Percentiles rank a stretch among this genome's conserved stretches.
Conservation (phyloP, 2,329 filamentous ascomycete genomes). For the Pestalotiopsis sp. region DNA sequence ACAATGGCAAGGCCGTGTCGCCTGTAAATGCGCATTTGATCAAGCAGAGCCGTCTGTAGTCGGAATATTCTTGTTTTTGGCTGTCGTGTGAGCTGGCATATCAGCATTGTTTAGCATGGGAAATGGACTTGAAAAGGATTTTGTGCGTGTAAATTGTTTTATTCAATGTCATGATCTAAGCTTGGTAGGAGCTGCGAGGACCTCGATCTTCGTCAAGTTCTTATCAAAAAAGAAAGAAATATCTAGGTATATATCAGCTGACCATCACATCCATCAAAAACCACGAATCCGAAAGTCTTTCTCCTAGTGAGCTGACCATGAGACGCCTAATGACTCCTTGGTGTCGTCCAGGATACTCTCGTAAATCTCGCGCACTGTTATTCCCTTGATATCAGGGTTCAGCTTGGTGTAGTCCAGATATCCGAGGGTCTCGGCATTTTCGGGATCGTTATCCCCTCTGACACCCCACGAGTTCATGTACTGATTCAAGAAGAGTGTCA, state of each 20-base stretch:
- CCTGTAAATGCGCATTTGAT: conserved; percentile 12
- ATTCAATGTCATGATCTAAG: neutral
- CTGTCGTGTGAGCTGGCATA: neutral
- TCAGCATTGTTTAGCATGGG: neutral
- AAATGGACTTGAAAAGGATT: neutral
- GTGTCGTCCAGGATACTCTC: conserved; percentile 2
- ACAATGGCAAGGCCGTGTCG: conserved; percentile 11
- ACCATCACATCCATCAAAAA: neutral
- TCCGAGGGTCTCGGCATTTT: conserved; percentile 56
- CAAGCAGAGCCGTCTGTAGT: conserved; percentile 8
- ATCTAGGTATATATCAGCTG: too few relatives aligned
- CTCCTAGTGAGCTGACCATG: neutral
- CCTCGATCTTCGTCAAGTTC: too few relatives aligned
- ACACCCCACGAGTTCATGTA: neutral
- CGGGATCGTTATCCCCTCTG: conserved; percentile 55
- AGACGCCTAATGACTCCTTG: neutral
- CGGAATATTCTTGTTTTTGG: neutral
- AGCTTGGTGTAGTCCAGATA: conserved; percentile 55
- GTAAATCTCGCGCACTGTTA: conserved; percentile 18
- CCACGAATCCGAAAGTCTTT: neutral
- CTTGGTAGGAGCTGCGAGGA: too few relatives aligned
- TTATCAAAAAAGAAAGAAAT: too few relatives aligned
- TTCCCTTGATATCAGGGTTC: conserved; percentile 52
- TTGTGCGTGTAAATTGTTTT: neutral
- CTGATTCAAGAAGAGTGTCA: neutral